Evolutionary conservation across 1,139 yeast genomes (phyloP).

Genomic region (Suhomyces kunorum): DNA sequence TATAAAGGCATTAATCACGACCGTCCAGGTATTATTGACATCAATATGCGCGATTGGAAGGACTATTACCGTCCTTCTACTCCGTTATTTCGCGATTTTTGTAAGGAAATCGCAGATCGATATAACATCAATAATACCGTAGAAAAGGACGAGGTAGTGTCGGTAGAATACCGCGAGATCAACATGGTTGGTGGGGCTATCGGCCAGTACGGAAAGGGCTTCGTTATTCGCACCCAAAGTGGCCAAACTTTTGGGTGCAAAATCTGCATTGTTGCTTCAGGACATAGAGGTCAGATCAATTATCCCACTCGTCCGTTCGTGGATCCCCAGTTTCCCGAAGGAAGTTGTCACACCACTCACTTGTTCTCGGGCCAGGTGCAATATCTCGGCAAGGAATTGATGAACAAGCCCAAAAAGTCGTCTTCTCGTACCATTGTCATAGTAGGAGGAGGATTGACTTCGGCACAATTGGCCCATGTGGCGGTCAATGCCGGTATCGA

Average conservation of each 20-base stretch:
- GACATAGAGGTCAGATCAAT: constrained; percentile 43
- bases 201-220: constrained; percentile 6
- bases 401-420: constrained; percentile 18
- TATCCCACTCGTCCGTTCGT: constrained; percentile 34
- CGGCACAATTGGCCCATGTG: constrained; percentile 50
- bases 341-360: constrained; percentile 48
- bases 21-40: constrained; percentile 37
- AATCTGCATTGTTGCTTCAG: constrained; percentile 42
- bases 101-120: constrained; percentile 36
- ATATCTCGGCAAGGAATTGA: constrained; percentile 24
- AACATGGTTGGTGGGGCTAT: constrained; percentile 27
- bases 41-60: constrained; percentile 48
- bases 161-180: constrained; percentile 33
- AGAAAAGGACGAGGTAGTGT: constrained; percentile 36
- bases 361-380: constrained; percentile 31
- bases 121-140: constrained; percentile 35
- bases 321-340: constrained; percentile 26
- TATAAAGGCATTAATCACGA: constrained; percentile 24
- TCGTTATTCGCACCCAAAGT: constrained; percentile 29
- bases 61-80: constrained; percentile 52
- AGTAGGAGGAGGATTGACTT: constrained; percentile 52
- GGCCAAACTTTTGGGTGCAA: constrained; percentile 37
- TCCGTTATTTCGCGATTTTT: constrained; percentile 40
- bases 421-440: constrained; percentile 32
- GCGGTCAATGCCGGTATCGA: constrained; percentile 34